Evolutionary conservation across 192 early-diverging fungal genomes (phyloP), one percentile per base, ranked within the genome.

Genomic region (Kickxella alabastrina): DNA sequence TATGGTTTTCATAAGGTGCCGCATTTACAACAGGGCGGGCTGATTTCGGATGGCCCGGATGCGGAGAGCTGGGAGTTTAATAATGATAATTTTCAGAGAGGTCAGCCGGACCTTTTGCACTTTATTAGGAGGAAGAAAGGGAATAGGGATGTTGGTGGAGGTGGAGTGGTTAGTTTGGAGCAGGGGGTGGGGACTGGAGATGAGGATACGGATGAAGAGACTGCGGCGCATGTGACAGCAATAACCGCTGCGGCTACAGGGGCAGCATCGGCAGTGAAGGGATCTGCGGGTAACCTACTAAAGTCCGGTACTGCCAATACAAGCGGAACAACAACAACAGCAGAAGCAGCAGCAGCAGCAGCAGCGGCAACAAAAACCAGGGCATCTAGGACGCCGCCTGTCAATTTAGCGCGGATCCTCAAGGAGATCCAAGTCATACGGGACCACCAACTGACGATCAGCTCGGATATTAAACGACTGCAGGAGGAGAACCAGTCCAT

Each of bases 1-100:
- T 95, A 99, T 59, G 96, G 91, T 12, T 99, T 99, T 56, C 93
- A 93, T 72, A 98, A 98, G 50, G 83, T 96, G 12, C 93, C 92
- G n/a, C 90, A 95, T 62, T 60, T 94, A 12, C 88, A 92, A 49
- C 88, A 92, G 42, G 95, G 95, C 24, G 89, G 91, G 2, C 77
- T 97, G 26, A 78, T 84, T 4, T 68, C 87, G 4, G 88, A 90
- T 23, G 53, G 55, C 15, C 80, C 77, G 1, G 80, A 81, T 21
- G 80, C 88, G 0, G 95, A 98, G 64, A 78, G 82, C 43, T 93
- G 87, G 88, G 92, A 97, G 70, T 98, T 98, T 67, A 82, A 78
- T 45, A 92, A 98, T 58, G 81, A 82, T 0, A 83, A 95, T 54
- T 98, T 98, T 57, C 87, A 89, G 66, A 82, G 89, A 32, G 84